Evolutionary conservation across 768 basidiomycete genomes (phyloP).

Genomic region (Naganishia onofrii): DNA sequence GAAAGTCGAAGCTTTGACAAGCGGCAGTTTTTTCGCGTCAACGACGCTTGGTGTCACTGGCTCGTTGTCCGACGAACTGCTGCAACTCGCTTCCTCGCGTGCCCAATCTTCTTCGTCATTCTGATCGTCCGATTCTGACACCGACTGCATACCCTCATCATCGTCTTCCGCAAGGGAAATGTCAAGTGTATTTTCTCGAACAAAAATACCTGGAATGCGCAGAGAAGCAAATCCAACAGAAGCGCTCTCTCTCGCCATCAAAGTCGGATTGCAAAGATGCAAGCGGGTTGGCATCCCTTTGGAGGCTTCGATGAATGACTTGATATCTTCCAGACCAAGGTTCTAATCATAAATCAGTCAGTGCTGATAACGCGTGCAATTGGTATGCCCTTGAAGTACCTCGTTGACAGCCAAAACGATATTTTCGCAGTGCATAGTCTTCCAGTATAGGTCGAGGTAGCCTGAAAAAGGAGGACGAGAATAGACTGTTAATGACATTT

Average conservation of each 20-base stretch:
- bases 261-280: slow-evolving; percentile 7
- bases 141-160: neutral
- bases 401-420: slow-evolving; percentile 15
- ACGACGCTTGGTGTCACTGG: neutral
- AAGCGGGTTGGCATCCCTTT: neutral
- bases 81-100: neutral
- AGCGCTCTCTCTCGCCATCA: neutral
- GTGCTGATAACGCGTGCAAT: neutral
- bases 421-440: slow-evolving; percentile 2
- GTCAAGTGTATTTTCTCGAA: neutral
- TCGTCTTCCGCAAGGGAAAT: neutral
- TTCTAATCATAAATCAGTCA: neutral
- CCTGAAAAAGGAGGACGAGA: neutral
- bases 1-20: neutral
- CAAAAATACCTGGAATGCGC: slow-evolving; percentile 4
- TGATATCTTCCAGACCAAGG: slow-evolving; percentile 1
- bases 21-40: neutral
- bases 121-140: neutral
- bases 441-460: slow-evolving; percentile 15
- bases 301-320: slow-evolving; percentile 3
- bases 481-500: neutral
- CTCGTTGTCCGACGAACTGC: slow-evolving; percentile 11
- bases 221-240: slow-evolving; percentile 13
- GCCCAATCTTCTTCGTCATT: slow-evolving; percentile 9
- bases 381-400: neutral